These are phyloP conservation scores for Candida glaebosa DNA, from an alignment of 805 yeast species.

Conservation along the genomic window DNA sequence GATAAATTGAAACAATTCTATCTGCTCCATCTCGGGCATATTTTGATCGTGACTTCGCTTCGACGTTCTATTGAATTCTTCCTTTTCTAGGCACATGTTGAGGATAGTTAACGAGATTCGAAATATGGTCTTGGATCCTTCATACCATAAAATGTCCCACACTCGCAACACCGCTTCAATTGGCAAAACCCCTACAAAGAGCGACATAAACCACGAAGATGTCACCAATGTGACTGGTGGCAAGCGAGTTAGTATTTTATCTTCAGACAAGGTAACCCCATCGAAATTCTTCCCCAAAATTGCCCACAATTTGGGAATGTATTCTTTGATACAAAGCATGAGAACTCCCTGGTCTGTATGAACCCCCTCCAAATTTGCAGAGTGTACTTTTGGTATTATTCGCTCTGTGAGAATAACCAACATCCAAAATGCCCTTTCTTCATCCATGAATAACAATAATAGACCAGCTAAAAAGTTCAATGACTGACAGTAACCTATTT, in stretches of 20 bases:
- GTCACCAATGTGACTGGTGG: conserved; percentile 94
- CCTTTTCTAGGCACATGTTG: conserved; percentile 62
- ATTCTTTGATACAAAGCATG: conserved; percentile 80
- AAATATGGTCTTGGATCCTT: conserved; percentile 83
- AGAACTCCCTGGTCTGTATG: conserved; percentile 93
- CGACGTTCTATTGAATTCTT: conserved; percentile 40
- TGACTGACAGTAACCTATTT: conserved; percentile 94
- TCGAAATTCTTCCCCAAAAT: conserved; percentile 40
- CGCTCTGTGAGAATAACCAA: conserved; percentile 82
- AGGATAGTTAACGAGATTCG: conserved; percentile 78
- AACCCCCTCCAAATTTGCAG: conserved; percentile 86
- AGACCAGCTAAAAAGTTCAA: conserved; percentile 90
- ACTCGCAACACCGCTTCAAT: conserved; percentile 82
- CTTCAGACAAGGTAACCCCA: conserved; percentile 38
- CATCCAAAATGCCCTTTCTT: conserved; percentile 95
- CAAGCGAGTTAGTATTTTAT: conserved; percentile 61
- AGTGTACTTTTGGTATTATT: conserved; percentile 89
- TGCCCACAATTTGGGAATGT: conserved; percentile 78
- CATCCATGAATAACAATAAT: conserved; percentile 78
- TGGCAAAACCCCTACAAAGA: conserved; percentile 88
- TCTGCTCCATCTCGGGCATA: conserved; percentile 37
- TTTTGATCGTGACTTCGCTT: conserved; percentile 14
- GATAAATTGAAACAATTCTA: conserved; percentile 70
- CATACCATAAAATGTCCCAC: conserved; percentile 95
- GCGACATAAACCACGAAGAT: conserved; percentile 97